Evolutionary conservation across 257 asterid genomes (phyloP).

Genomic region (Primulina eburnea): DNA sequence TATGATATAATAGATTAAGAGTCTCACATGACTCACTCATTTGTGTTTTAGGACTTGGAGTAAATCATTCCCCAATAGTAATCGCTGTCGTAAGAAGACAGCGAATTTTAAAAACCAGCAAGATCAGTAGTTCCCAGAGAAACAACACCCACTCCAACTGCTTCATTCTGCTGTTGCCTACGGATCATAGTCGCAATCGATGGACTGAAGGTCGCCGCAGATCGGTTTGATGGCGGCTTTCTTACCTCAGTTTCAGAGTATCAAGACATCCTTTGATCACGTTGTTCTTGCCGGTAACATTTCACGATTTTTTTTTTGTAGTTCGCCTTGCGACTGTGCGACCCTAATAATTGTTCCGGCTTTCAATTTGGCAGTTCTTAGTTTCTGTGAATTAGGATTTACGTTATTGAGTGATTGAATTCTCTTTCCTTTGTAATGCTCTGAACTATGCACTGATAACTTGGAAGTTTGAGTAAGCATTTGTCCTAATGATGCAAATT

Average conservation of each 20-base stretch:
- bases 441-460: background rate
- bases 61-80: background rate
- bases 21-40: too few species aligned
- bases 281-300: slow-evolving; percentile 76
- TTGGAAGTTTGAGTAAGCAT: background rate
- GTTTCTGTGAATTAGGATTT: background rate
- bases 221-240: slow-evolving; percentile 80
- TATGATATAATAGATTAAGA: too few species aligned
- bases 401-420: background rate
- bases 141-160: background rate
- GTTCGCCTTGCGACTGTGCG: background rate
- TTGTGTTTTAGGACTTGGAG: too few species aligned
- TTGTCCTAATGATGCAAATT: too few species aligned
- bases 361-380: slow-evolving; percentile 2
- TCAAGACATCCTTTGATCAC: slow-evolving; percentile 74
- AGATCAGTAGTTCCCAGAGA: background rate
- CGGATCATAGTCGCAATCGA: slow-evolving; percentile 24
- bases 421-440: background rate
- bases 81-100: slow-evolving; percentile 22
- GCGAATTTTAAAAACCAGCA: slow-evolving; percentile 1
- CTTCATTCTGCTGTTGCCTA: background rate
- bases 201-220: slow-evolving; percentile 42
- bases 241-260: slow-evolving; percentile 93
- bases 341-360: slow-evolving; percentile 13
- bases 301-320: slow-evolving; percentile 1